Percentiles rank a stretch among this genome's conserved stretches.
Conservation (phyloP, 176 grass and related monocot genomes). For the Avena eriantha region DNA sequence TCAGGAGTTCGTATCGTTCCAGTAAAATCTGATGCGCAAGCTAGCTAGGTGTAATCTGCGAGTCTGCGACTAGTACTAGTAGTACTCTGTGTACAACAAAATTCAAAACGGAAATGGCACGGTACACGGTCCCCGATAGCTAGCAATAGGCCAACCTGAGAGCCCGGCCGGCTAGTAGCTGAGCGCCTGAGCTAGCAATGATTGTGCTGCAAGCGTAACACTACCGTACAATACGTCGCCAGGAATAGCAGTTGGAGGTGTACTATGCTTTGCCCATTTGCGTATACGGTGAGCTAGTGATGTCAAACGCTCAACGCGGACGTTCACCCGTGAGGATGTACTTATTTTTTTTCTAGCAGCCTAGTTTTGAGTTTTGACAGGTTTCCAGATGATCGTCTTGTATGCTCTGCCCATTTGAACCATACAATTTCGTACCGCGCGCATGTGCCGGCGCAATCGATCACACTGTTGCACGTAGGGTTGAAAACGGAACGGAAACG, state of each 20-base stretch:
- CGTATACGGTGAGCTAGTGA: neutral
- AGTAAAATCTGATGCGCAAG: neutral
- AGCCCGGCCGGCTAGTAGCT: neutral
- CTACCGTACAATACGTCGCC: neutral
- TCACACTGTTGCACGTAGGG: no score
- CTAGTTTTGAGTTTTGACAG: neutral
- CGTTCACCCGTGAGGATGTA: neutral
- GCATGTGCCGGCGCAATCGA: neutral
- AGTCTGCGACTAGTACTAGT: no score
- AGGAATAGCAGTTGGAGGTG: neutral
- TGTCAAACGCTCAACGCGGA: neutral
- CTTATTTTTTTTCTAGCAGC: neutral
- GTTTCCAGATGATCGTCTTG: neutral
- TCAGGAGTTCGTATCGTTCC: neutral
- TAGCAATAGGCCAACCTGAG: neutral
- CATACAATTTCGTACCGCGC: neutral
- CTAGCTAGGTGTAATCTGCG: no score
- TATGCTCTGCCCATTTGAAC: no score
- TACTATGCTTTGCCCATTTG: neutral
- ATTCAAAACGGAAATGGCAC: neutral
- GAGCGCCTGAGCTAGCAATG: slow-evolving; percentile 7
- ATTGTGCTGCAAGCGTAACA: neutral
- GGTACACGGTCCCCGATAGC: neutral
- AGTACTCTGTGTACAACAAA: neutral
- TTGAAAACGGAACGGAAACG: no score